Percentiles rank a stretch among this genome's conserved stretches.
phyloP scores from a whole-genome alignment of 164 flowering plant species.

The Magnolia changhungtana region DNA sequence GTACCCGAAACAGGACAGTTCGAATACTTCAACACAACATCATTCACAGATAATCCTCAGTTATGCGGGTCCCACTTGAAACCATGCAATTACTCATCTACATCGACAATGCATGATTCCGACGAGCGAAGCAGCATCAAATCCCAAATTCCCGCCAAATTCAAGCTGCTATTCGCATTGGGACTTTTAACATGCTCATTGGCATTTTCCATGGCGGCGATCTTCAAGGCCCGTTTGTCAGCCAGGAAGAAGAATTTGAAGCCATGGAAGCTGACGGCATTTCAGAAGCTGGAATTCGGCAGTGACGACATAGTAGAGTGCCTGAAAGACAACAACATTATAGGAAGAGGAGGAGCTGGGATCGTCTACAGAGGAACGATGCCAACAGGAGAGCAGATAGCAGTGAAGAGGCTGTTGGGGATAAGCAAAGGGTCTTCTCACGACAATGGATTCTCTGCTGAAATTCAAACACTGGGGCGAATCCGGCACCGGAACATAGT shows the following conservation, averaged over 20 bases:
- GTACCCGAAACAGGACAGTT: conserved; percentile 57
- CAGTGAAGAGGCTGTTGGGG: conserved; percentile 58
- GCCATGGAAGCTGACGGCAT: conserved; percentile 68
- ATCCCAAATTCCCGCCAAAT: conserved; percentile 34
- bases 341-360: conserved; percentile 81
- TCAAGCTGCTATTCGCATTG: conserved; percentile 53
- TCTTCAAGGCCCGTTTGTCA: conserved; percentile 36
- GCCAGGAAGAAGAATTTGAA: conserved; percentile 19
- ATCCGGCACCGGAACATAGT: conserved; percentile 73
- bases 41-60: conserved; percentile 54
- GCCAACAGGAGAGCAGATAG: conserved; percentile 58
- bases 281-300: conserved; percentile 55
- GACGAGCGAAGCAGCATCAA: conserved; percentile 14
- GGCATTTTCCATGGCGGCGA: conserved; percentile 38
- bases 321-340: conserved; percentile 56
- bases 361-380: conserved; percentile 56
- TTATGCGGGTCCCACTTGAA: conserved; percentile 47
- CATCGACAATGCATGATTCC: conserved; percentile 12
- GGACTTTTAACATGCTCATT: conserved; percentile 52
- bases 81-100: conserved; percentile 34
- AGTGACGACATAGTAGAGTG: conserved; percentile 54
- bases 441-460: conserved; percentile 68
- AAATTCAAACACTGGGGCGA: conserved; percentile 56
- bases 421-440: conserved; percentile 53
- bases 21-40: conserved; percentile 49